Percentiles rank a stretch among this genome's conserved stretches.
Evolutionary conservation across 176 grass and related monocot species (phyloP).

Genomic region (Dactylis glomerata): DNA sequence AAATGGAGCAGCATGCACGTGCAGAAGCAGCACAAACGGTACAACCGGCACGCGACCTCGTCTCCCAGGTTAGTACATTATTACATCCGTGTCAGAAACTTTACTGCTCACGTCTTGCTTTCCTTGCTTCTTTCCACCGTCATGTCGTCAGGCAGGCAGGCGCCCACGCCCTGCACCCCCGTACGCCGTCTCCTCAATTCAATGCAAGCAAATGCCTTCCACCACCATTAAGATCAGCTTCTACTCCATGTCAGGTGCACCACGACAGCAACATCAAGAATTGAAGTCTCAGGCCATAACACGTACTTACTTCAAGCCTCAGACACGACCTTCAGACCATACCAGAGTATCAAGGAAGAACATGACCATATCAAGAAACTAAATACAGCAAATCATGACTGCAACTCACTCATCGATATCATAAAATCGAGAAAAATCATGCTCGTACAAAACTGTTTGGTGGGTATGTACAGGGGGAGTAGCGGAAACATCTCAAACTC

Average conservation of each 20-base stretch:
- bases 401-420: not conserved
- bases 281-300: not conserved
- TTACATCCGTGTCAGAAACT: not conserved
- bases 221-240: not conserved
- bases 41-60: not conserved
- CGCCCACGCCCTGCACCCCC: not conserved
- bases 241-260: not conserved
- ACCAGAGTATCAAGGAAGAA: not conserved
- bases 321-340: not conserved
- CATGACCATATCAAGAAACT: not conserved
- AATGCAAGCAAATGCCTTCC: not conserved
- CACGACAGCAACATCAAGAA: not conserved
- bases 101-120: not conserved
- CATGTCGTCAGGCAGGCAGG: not conserved
- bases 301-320: not conserved
- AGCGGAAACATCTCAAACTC: not conserved
- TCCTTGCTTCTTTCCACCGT: not conserved
- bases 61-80: not conserved
- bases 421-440: not conserved
- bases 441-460: slow-evolving; percentile 33
- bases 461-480: slow-evolving; percentile 27
- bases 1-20: not conserved
- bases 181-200: not conserved
- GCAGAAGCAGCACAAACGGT: not conserved
- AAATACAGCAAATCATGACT: not conserved